Evolutionary conservation across 2,329 filamentous ascomycete species (phyloP).

Genomic region (Scytalidium sp.): DNA sequence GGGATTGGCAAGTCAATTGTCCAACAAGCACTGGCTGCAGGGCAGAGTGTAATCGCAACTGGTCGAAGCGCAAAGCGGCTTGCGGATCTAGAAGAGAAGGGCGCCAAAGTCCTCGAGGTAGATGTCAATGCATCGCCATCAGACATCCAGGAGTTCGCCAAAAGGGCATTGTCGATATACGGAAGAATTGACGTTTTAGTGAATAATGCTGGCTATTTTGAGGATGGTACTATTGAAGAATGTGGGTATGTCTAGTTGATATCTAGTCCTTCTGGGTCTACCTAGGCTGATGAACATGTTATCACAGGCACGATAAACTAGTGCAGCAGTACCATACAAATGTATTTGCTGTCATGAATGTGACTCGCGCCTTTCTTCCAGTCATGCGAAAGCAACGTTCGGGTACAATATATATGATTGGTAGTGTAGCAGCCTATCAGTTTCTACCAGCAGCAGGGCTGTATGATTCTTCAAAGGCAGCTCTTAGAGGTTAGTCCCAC

Average conservation of each 20-base stretch:
- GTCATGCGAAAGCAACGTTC: slow-evolving; percentile 38
- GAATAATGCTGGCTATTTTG: slow-evolving; percentile 27
- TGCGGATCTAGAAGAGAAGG: slow-evolving; percentile 35
- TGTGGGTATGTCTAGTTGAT: slow-evolving; percentile 18
- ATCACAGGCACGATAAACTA: slow-evolving; percentile 8
- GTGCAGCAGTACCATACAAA: slow-evolving; percentile 45
- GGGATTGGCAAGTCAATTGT: slow-evolving; percentile 14
- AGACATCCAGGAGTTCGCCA: slow-evolving; percentile 33
- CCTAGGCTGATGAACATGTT: no score
- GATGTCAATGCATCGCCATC: slow-evolving; percentile 42
- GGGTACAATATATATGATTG: slow-evolving; percentile 27
- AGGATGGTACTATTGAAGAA: slow-evolving; percentile 48
- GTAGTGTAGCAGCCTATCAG: slow-evolving; percentile 18
- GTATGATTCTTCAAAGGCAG: slow-evolving; percentile 14
- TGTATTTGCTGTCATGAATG: slow-evolving; percentile 48
- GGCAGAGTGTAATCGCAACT: slow-evolving; percentile 15
- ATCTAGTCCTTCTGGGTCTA: no score
- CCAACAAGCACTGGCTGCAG: slow-evolving; percentile 8
- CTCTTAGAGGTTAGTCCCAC: slow-evolving; percentile 16
- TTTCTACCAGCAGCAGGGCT: slow-evolving; percentile 4
- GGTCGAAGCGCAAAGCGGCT: slow-evolving; percentile 19
- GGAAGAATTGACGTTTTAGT: slow-evolving; percentile 16
- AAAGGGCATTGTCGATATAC: slow-evolving; percentile 6
- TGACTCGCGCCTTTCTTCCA: slow-evolving; percentile 45
- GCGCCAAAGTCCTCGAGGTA: slow-evolving; percentile 40